Base-by-base conservation (phyloP, 805 yeast genomes). In the Wickerhamiella shivajii region DNA sequence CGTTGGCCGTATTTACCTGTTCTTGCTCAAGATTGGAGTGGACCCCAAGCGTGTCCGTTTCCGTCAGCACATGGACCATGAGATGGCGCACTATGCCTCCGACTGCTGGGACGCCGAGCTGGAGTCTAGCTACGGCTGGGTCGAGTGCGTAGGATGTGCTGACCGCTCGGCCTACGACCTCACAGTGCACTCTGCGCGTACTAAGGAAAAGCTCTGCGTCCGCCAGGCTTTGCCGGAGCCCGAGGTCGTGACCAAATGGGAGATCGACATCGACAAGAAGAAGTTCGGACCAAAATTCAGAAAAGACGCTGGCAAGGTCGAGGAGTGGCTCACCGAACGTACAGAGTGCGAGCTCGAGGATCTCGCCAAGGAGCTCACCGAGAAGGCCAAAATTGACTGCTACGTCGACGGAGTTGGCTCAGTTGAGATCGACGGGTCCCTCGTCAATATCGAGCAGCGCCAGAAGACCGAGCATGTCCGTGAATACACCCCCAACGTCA, bases 101-200 rank as follows among this genome's bases (percentile, higher is more conserved):
- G 99, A 90, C 64, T 90, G 99, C 67, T 90, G 99, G 99, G 99
- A 90, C 63, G 96, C 93, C 44, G 99, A 90, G 66, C 67, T 90
- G 51, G 75, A 79, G 49, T 76, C 95, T 27, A 81, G 95, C 21
- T 90, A 83, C 51, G 99, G 99, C 50, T 90, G 99, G 99, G 80
- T 90, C 50, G 99, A 90, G 66, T 92, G 98, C 74, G 96, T 90
- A 56, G 99, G 99, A 47, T 90, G 97, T 66, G 99, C 99, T 44
- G 99, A 90, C 63, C 75, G 99, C 66, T 80, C 94, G 29, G 99
- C 99, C 26, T 90, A 83, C 56, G 99, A 90, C 63, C 71, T 90
- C 59, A 70, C 87, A 31, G 98, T 92, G 41, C 99, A 90, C 57
- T 62, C 96, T 28, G 90, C 87, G 37, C 79, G 80, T 61, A 90